Evolutionary conservation across 2,329 filamentous ascomycete species (phyloP).

Genomic region (Fusarium secorum): DNA sequence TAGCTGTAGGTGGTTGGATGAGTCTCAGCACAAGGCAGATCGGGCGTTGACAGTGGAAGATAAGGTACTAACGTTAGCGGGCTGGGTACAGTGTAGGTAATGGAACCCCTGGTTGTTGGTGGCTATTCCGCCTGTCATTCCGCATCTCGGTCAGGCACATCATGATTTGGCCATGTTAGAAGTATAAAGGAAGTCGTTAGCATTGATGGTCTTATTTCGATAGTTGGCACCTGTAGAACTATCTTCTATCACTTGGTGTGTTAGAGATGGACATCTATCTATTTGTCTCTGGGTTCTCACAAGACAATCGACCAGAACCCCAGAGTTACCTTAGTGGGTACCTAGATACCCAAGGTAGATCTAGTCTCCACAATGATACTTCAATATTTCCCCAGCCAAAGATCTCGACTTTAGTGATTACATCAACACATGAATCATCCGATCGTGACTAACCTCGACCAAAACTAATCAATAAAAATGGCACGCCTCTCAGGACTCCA

Average conservation of each 20-base stretch:
- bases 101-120: not conserved
- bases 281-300: not conserved
- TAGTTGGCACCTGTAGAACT: too few species aligned
- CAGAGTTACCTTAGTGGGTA: not conserved
- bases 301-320: not conserved
- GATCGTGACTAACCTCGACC: not conserved
- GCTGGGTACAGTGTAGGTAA: not conserved
- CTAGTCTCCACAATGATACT: slow-evolving; percentile 20
- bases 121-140: not conserved
- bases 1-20: not conserved
- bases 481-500: slow-evolving; percentile 81
- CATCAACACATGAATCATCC: slow-evolving; percentile 9
- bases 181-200: not conserved
- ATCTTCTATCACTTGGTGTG: not conserved
- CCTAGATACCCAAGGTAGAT: not conserved
- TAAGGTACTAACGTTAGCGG: not conserved
- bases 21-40: not conserved
- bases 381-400: slow-evolving; percentile 3
- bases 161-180: not conserved
- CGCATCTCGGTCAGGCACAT: not conserved
- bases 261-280: not conserved
- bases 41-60: not conserved
- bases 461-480: slow-evolving; percentile 15
- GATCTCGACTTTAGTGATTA: not conserved
- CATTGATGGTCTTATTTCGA: too few species aligned